phyloP scores from a whole-genome alignment of 805 yeast species.

The Wickerhamiella hasegawae region DNA sequence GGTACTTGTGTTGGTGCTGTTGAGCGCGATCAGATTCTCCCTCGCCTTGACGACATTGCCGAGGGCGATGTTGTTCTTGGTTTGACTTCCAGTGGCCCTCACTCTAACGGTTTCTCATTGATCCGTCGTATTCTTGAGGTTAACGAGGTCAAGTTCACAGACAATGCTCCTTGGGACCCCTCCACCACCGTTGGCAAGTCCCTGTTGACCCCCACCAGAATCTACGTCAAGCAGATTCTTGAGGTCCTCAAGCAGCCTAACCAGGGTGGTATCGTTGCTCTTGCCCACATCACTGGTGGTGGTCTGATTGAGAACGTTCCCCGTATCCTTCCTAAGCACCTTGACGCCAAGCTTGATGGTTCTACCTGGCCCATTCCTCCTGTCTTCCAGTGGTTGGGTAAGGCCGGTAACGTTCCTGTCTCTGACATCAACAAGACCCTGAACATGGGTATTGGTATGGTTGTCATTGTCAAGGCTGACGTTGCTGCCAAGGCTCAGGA shows the following conservation, averaged over 20 bases:
- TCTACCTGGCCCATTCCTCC: conserved; percentile 69
- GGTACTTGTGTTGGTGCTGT: conserved; percentile 99
- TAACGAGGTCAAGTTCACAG: conserved; percentile 52
- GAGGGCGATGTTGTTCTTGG: conserved; percentile 78
- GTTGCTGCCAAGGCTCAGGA: conserved; percentile 42
- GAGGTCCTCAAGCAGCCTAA: conserved; percentile 38
- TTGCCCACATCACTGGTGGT: conserved; percentile 98
- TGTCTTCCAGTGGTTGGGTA: conserved; percentile 88
- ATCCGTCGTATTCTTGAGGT: conserved; percentile 83
- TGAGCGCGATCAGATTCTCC: conserved; percentile 53
- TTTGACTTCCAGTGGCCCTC: conserved; percentile 80
- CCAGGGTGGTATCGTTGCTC: conserved; percentile 57
- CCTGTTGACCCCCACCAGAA: conserved; percentile 76
- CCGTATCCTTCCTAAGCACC: conserved; percentile 68
- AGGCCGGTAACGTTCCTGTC: conserved; percentile 77
- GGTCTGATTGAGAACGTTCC: conserved; percentile 95
- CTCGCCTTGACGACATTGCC: conserved; percentile 48
- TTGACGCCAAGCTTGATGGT: conserved; percentile 72
- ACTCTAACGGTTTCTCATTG: conserved; percentile 91
- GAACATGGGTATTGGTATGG: conserved; percentile 96
- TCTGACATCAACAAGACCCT: conserved; percentile 77
- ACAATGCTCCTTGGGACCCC: conserved; percentile 72
- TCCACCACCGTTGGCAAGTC: conserved; percentile 68
- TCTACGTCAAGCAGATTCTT: conserved; percentile 82
- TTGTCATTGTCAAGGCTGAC: conserved; percentile 57